Percentiles rank a stretch among this genome's conserved stretches.
phyloP scores from a whole-genome alignment of 768 basidiomycete species.

The Suillus plorans region DNA sequence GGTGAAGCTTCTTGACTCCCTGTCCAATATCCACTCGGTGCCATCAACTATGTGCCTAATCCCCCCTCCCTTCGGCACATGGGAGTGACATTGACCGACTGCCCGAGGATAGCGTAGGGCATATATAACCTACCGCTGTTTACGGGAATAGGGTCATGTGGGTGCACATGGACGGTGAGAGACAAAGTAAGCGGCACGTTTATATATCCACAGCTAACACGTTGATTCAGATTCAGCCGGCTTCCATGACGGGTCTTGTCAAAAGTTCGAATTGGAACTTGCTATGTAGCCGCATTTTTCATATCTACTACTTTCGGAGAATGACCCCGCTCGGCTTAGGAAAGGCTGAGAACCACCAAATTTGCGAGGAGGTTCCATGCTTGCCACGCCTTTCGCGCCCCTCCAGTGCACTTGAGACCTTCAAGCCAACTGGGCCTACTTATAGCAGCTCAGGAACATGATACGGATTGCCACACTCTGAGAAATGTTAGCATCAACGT shows the following conservation, averaged over 20 bases:
- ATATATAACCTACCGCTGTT: constrained; percentile 3
- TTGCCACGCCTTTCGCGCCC: constrained; percentile 13
- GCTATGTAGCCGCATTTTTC: not conserved
- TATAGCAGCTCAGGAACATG: not conserved
- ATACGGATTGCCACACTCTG: not conserved
- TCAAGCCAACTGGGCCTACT: not conserved
- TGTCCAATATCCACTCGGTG: not conserved
- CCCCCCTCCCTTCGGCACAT: not conserved
- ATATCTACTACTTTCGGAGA: constrained; percentile 17
- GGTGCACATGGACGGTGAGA: constrained; percentile 1
- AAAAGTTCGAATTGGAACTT: constrained; percentile 9
- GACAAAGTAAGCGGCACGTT: constrained; percentile 5
- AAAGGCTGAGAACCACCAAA: constrained; percentile 5
- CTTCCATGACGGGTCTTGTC: constrained; percentile 16
- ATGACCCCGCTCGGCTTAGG: constrained; percentile 9
- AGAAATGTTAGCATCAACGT: not conserved
- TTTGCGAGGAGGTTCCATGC: constrained; percentile 3
- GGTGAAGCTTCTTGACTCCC: not conserved
- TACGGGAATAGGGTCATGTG: constrained; percentile 2
- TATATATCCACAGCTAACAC: constrained; percentile 15
- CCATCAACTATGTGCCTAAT: not conserved
- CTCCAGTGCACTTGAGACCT: not conserved
- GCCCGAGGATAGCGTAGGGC: not conserved
- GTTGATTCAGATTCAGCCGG: constrained; percentile 20
- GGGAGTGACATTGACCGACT: not conserved